A percentile compares a stretch with the other conserved stretches of the same genome.
These are phyloP conservation scores for Aspergillus sclerotiicarbonarius DNA, from an alignment of 495 filamentous ascomycete genomes.

Conservation along the genomic window DNA sequence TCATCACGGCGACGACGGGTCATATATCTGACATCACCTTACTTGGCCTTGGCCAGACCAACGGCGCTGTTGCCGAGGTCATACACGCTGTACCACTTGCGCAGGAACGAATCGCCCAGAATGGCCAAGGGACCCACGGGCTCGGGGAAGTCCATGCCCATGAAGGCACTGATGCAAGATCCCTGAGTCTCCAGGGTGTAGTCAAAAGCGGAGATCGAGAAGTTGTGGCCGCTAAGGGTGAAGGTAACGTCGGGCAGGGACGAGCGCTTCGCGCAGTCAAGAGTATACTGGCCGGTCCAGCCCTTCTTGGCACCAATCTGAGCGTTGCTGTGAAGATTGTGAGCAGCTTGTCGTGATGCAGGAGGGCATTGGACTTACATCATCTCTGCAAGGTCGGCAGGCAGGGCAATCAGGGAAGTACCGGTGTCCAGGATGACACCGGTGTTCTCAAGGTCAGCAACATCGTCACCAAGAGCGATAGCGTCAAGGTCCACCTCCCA, in stretches of 20 bases:
- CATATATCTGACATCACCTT: conserved; percentile 21
- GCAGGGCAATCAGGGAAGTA: conserved; percentile 95
- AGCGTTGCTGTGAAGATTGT: conserved; percentile 62
- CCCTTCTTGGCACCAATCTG: conserved; percentile 98
- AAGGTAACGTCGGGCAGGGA: conserved; percentile 85
- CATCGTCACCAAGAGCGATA: conserved; percentile 79
- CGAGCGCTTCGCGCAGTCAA: conserved; percentile 84
- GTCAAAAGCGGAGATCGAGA: conserved; percentile 83
- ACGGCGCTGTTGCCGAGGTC: conserved; percentile 82
- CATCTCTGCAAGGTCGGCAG: conserved; percentile 88
- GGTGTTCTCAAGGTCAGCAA: conserved; percentile 85
- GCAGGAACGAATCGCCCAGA: conserved; percentile 95
- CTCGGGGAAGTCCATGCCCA: conserved; percentile 96
- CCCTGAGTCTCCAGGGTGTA: conserved; percentile 96
- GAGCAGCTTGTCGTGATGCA: conserved; percentile 19
- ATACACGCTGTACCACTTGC: conserved; percentile 96
- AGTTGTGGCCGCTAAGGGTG: conserved; percentile 82
- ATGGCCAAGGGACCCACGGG: conserved; percentile 92
- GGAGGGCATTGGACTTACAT: conserved; percentile 50
- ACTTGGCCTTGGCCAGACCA: conserved; percentile 82
- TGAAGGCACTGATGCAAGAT: conserved; percentile 94
- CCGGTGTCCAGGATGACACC: conserved; percentile 98
- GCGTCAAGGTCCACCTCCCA: conserved; percentile 98
- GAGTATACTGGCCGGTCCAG: conserved; percentile 89
- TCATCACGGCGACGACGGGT: neutral